Base-by-base conservation (phyloP, 495 filamentous ascomycete genomes). In the Venustampulla echinocandica region DNA sequence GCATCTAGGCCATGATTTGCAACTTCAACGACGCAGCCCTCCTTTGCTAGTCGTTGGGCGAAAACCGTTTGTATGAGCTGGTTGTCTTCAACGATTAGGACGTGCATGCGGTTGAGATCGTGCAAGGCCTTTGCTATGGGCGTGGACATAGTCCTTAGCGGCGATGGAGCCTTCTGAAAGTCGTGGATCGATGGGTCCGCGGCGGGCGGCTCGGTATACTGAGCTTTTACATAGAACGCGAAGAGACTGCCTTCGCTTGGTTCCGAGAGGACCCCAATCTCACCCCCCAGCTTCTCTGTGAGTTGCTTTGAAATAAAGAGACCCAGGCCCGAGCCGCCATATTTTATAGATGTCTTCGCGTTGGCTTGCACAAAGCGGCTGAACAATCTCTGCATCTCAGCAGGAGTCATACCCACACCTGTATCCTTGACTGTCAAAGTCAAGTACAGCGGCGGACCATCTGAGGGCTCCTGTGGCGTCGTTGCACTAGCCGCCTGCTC, bases 51-150 rank as follows among this genome's bases (percentile, higher is more conserved):
- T 55, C 86, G 83, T 22, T 79, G 75, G 38, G 80, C 45, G 6
- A 57, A 42, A 14, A 90, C 79, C 33, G 69, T 74, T 53, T 84
- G 82, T 55, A 90, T 90, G 30, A 94, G 81, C 7, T 87, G 57
- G 53, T 94, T 92, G 57, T 90, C 87, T 61, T 94, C 87, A 0
- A 90, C 85, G 14, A 94, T 77, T 3, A 90, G 73, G 4, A 76
- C 63, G 33, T 74, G 68, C 19, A 59, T 54, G 4, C 48, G 30
- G 10, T 35, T 32, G n/a, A 34, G 44, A 37, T 48, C 27, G 17
- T 7, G 7, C n/a, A 35, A 35, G 5, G 13, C 33, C 11, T 14
- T 35, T 10, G 13, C 33, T 10, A 35, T 35, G 13, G 15, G 32
- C 13, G 2, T 10, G 10, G 28, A 46, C 1, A 22, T 17, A 5